phyloP scores from a whole-genome alignment of 169 alveolate species.

The Plasmodium gonderi region DNA sequence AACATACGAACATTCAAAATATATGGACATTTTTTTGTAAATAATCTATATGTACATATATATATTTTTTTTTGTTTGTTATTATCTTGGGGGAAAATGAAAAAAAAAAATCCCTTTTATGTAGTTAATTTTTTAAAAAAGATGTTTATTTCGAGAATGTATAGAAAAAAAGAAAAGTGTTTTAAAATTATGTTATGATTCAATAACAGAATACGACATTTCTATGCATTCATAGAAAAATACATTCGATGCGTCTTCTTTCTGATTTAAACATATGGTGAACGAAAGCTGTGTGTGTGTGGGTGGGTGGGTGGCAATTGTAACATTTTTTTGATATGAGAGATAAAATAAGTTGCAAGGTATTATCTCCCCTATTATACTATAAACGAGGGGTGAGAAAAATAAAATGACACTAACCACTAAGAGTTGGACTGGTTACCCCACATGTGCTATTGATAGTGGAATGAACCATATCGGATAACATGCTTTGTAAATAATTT shows the following conservation, averaged over 20 bases:
- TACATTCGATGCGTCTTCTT: not conserved
- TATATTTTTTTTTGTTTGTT: too few species aligned
- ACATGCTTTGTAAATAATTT: not conserved
- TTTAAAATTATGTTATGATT: not conserved
- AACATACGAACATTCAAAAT: not conserved
- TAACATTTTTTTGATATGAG: not conserved
- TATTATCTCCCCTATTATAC: not conserved
- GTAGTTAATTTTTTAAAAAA: not conserved
- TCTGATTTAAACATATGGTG: not conserved
- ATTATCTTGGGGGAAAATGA: not conserved
- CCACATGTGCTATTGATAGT: not conserved
- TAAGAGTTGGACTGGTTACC: not conserved
- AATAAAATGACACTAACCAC: not conserved
- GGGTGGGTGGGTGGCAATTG: too few species aligned
- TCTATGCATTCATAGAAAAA: not conserved
- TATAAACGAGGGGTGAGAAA: not conserved
- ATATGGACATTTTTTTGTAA: not conserved
- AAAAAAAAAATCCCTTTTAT: not conserved
- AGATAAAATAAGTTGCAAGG: not conserved
- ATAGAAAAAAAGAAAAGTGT: not conserved
- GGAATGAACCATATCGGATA: not conserved
- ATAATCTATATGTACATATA: not conserved
- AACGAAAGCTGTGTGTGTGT: not conserved
- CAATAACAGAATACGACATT: not conserved
- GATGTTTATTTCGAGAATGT: not conserved